phyloP scores from a whole-genome alignment of 2,329 filamentous ascomycete genomes.

The Phialophora macrospora region DNA sequence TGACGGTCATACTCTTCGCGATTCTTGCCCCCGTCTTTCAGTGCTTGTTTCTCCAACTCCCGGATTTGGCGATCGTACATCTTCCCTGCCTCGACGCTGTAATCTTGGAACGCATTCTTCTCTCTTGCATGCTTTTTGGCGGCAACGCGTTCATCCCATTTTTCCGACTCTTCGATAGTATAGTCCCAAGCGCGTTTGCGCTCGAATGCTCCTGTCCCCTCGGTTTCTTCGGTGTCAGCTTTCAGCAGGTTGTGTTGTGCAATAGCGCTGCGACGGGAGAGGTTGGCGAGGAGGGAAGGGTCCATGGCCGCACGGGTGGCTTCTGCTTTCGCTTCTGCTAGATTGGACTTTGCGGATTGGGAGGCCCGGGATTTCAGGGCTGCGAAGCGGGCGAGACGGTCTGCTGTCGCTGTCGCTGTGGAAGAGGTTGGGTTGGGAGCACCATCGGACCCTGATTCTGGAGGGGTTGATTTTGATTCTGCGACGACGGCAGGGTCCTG shows the following conservation, averaged over 20 bases:
- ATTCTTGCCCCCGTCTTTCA: slow-evolving; percentile 48
- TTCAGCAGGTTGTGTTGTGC: slow-evolving; percentile 92
- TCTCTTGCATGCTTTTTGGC: slow-evolving; percentile 83
- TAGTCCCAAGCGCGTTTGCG: slow-evolving; percentile 98
- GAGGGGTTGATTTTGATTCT: slow-evolving; percentile 2
- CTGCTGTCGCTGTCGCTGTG: slow-evolving; percentile 21
- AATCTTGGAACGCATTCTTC: slow-evolving; percentile 88
- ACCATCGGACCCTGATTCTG: slow-evolving; percentile 3
- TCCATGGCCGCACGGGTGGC: slow-evolving; percentile 79
- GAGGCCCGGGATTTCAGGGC: slow-evolving; percentile 39
- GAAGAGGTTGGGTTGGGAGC: slow-evolving; percentile 13
- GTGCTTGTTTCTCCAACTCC: slow-evolving; percentile 66
- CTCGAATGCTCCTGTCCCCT: slow-evolving; percentile 70
- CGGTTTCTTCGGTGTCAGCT: slow-evolving; percentile 85
- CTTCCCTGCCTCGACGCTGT: slow-evolving; percentile 83
- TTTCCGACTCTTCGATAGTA: slow-evolving; percentile 92
- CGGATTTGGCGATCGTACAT: slow-evolving; percentile 90
- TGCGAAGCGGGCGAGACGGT: slow-evolving; percentile 39
- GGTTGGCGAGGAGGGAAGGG: slow-evolving; percentile 72
- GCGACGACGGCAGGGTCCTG: background rate
- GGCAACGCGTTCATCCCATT: slow-evolving; percentile 87
- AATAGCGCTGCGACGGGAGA: slow-evolving; percentile 85
- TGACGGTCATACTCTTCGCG: slow-evolving; percentile 76
- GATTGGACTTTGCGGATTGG: slow-evolving; percentile 69
- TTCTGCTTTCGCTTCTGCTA: slow-evolving; percentile 83